Evolutionary conservation across 1,284 basidiomycete species (phyloP), one percentile per base, ranked within the genome.

Genomic region (Apiotrichum akiyoshidainum): DNA sequence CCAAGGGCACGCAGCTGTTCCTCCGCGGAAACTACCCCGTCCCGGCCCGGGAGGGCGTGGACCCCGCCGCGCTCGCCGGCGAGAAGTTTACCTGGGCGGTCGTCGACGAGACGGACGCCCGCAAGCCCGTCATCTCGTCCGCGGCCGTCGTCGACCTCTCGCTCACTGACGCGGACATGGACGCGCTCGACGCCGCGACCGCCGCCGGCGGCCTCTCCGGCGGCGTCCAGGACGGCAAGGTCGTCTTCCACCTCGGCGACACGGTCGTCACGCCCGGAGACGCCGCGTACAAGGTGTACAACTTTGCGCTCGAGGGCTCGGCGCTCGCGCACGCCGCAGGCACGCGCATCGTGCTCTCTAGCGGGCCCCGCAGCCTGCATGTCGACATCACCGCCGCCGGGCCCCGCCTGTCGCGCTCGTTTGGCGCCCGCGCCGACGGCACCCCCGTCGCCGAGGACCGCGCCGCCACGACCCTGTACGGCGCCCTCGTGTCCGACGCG

Each of bases 61-160:
- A 13, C 37, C 37, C 37, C 10, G 10, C 37, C 4, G 37, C 46
- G 22, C 46, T 54, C 22, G 13, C 16, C 10, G 35, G 37, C 22
- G 53, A 54, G 21, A 54, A 54, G 37, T 54, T 21, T 33, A 54
- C 53, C 11, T 54, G 53, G 53, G 53, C 53, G 13, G 41, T 54
- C 12, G 46, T 54, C 12, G 26, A 47, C 26, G 46, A 54, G 53
- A 35, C 46, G 19, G 31, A 21, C 7, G 53, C 37, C 17, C 33
- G 26, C 16, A 33, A 17, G 17, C 26, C 37, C 14, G 26, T n/a
- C 10, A 42, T 54, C 39, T 21, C 37, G 37, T 31, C 53, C 6
- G 53, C 22, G 37, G 53, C 53, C 3, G 17, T 54, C 1, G 53
- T 54, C 22, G 53, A 48, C 10, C 31, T 37, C 16, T 9, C 17